Conservation (phyloP, 2,329 filamentous ascomycete species). For the Ceratocystis huliohia region DNA sequence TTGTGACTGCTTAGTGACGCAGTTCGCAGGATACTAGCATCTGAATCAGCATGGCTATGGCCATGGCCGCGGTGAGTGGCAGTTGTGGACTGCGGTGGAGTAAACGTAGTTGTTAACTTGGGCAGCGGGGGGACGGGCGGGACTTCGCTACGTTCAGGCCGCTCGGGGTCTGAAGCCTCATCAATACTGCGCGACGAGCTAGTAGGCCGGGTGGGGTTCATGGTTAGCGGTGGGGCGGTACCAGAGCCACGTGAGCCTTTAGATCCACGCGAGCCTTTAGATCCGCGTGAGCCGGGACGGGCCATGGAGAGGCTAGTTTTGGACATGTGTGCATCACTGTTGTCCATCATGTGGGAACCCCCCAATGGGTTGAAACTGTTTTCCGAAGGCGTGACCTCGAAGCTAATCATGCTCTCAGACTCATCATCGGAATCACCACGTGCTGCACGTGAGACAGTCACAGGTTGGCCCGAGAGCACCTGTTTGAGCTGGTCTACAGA, state of each 20-base stretch:
- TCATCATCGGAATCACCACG: conserved; percentile 33
- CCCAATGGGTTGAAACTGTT: conserved; percentile 44
- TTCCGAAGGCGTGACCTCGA: conserved; percentile 55
- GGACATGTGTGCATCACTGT: conserved; percentile 16
- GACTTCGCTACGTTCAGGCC: conserved; percentile 31
- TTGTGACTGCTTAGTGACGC: conserved; percentile 15
- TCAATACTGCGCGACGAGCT: conserved; percentile 22
- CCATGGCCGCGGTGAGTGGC: no score
- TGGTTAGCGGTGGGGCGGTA: conserved; percentile 29
- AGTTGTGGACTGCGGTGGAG: conserved; percentile 21
- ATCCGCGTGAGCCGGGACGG: conserved; percentile 27
- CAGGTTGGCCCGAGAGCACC: conserved; percentile 42
- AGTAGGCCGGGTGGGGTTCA: conserved; percentile 29
- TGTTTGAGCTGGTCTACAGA: conserved; percentile 53
- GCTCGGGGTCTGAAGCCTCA: conserved; percentile 24
- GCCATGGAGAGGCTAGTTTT: conserved; percentile 26
- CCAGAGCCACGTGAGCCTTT: conserved; percentile 20
- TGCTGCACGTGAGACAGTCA: conserved; percentile 29
- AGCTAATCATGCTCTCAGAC: conserved; percentile 59
- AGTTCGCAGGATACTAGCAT: conserved; percentile 14
- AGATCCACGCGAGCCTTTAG: conserved; percentile 20
- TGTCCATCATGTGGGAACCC: conserved; percentile 13
- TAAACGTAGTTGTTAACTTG: conserved; percentile 24
- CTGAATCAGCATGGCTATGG: conserved; percentile 19
- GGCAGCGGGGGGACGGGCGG: conserved; percentile 47